Base-by-base conservation (phyloP, 1,284 basidiomycete genomes). In the Sporisorium exsertum region DNA sequence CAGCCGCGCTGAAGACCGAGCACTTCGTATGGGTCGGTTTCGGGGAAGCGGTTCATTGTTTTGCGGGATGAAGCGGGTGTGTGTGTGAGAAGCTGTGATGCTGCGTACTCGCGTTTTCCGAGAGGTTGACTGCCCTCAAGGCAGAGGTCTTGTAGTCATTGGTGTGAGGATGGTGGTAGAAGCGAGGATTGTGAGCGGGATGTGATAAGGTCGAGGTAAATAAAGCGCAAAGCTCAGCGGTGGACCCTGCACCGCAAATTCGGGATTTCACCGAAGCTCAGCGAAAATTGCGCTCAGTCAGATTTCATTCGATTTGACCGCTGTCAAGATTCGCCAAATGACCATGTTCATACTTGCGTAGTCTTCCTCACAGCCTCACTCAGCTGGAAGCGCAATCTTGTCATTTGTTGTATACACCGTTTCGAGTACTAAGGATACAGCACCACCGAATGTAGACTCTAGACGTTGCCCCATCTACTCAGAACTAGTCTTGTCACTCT, bases 1-100 rank as follows among this genome's bases (percentile, higher is more conserved):
- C 81, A 81, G n/a, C 64, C 70, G 10, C 72, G 65, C 5, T 57
- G 54, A 5, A 83, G 64, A 22, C 74, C 79, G 22, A 83, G 66
- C 20, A 82, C 78, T 16, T 72, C 73, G 62, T 83, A 83, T 13
- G 76, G 80, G 43, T 80, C 68, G 40, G 53, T 60, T 16, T 70
- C 61, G 16, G 75, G 75, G 47, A 68, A 71, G 26, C 67, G 59
- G 35, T 58, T 65, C 65, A 64, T 72, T 33, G n/a, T 43, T 20
- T 53, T n/a, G n/a, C 59, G 5, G 20, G 46, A 49, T 12, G 24
- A 29, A 12, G 37, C 20, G 6, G 13, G 18, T 27, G 9, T n/a
- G 20, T n/a, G 10, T 20, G 18, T 4, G 16, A 33, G n/a, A 9
- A 24, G 46, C n/a, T 16, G 20, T 33, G 32, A 15, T 37, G 22